Evolutionary conservation across 345 rosid species (phyloP), one percentile per base, ranked within the genome.

Genomic region (Iberis pinnata): DNA sequence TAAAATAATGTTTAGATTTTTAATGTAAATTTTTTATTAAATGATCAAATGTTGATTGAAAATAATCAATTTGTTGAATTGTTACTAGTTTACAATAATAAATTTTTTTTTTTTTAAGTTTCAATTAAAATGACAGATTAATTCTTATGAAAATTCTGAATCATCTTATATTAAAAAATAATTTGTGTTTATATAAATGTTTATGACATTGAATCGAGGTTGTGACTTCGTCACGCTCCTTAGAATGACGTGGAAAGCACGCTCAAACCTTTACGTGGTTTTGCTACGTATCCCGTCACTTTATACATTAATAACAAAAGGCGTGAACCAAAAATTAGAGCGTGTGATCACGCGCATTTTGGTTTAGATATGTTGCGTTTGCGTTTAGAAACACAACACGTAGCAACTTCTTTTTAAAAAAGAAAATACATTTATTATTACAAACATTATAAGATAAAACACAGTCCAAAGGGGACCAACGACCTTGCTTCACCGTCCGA

Each of bases 241-340:
- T 44, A 0, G 27, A 40, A 56, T 80, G 70, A 78, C 76, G 80
- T 77, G 78, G 68, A 56, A 52, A 73, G 67, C 88, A 80, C 76
- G 84, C 82, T 74, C 88, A 88, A 67, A 72, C 40, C 12, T 56
- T 64, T 73, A 22, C 43, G 54, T 78, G 71, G 51, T 11, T 40
- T 38, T 36, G 40, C 42, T 54, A 56, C 60, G 41, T 57, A 44
- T 43, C 14, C 37, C 46, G 11, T 52, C 44, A 39, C 60, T 44
- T 52, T 44, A 35, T 22, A 22, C 3, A 6, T 22, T 22, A 22
- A 22, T 22, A 22, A 22, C 3, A 22, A 22, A 22, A 22, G 6
- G n/a, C n/a, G n/a, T 2, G 32, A 27, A 27, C 8, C 8, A 27
- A 32, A 17, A 43, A 53, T 3, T 4, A 3, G 43, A 14, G 9